A percentile compares a stretch with the other conserved stretches of the same genome.
Conservation (phyloP, 208 protist genomes). For the Angomonas ambiguus region DNA sequence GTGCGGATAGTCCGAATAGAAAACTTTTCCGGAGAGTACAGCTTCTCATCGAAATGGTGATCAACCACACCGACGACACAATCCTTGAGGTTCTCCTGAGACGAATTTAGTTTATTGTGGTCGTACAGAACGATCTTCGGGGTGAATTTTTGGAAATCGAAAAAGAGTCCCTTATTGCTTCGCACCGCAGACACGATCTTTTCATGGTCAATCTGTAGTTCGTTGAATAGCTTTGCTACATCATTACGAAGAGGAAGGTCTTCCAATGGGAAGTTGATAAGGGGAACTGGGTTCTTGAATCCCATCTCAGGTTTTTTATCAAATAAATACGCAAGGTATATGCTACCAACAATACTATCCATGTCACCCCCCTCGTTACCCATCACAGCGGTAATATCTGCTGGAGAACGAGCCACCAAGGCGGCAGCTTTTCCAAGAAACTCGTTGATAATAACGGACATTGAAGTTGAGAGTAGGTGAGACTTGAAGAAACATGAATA, state of each 20-base stretch:
- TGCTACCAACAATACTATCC: constrained; percentile 81
- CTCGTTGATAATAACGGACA: constrained; percentile 55
- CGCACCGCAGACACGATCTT: constrained; percentile 39
- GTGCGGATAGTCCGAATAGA: constrained; percentile 42
- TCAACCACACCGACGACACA: constrained; percentile 72
- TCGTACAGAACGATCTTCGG: constrained; percentile 70
- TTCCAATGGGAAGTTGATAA: constrained; percentile 69
- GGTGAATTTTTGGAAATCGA: constrained; percentile 27
- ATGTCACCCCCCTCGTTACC: constrained; percentile 88
- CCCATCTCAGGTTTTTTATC: constrained; percentile 27
- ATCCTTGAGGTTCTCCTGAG: constrained; percentile 26
- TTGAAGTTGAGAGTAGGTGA: too few species aligned
- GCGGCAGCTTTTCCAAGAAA: constrained; percentile 46
- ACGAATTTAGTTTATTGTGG: constrained; percentile 69
- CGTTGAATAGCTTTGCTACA: constrained; percentile 47
- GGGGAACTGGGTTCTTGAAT: constrained; percentile 44
- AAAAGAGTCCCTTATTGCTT: constrained; percentile 17
- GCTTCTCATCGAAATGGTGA: constrained; percentile 77
- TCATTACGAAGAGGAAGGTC: constrained; percentile 77
- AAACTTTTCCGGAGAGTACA: constrained; percentile 30
- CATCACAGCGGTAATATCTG: constrained; percentile 45
- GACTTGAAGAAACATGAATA: too few species aligned
- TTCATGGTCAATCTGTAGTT: constrained; percentile 33
- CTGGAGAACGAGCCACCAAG: constrained; percentile 14
- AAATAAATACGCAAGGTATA: constrained; percentile 73